Conservation (phyloP, 2,329 filamentous ascomycete species). For the Nemania abortiva region DNA sequence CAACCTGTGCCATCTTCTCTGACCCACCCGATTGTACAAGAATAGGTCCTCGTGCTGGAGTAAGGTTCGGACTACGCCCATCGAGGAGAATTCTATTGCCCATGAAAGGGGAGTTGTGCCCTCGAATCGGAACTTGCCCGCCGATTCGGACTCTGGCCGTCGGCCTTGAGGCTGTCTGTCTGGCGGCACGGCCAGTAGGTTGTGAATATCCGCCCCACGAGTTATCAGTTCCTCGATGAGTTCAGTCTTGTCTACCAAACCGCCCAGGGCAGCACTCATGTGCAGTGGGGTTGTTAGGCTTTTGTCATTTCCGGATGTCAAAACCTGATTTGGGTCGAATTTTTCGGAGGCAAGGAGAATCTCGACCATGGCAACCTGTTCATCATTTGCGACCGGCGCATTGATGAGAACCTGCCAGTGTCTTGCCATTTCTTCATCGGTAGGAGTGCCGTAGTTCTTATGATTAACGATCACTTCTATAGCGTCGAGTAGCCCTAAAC, state of each 20-base stretch:
- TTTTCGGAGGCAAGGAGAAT: conserved; percentile 15
- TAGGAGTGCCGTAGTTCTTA: conserved; percentile 27
- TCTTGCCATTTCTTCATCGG: conserved; percentile 30
- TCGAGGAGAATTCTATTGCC: conserved; percentile 37
- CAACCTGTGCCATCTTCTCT: neutral
- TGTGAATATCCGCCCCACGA: conserved; percentile 34
- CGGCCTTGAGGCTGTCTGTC: neutral
- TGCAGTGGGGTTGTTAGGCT: conserved; percentile 22
- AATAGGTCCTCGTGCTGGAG: neutral
- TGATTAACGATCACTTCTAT: conserved; percentile 29
- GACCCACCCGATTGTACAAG: no score
- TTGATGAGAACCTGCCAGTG: conserved; percentile 30
- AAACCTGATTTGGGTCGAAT: conserved; percentile 14
- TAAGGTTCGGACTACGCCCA: conserved; percentile 17
- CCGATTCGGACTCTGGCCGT: neutral
- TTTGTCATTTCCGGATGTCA: neutral
- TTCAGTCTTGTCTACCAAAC: neutral
- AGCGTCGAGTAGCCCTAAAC: neutral
- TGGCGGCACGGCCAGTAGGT: conserved; percentile 6
- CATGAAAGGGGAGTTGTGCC: conserved; percentile 41
- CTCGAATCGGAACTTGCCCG: conserved; percentile 10
- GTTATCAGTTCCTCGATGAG: neutral
- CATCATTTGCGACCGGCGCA: no score
- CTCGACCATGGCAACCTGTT: neutral
- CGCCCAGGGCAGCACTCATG: neutral